Percentiles rank a stretch among this genome's conserved stretches.
These are phyloP conservation scores for Rubroboletus pulcherrimus DNA, from an alignment of 768 basidiomycete species.

Conservation along the genomic window DNA sequence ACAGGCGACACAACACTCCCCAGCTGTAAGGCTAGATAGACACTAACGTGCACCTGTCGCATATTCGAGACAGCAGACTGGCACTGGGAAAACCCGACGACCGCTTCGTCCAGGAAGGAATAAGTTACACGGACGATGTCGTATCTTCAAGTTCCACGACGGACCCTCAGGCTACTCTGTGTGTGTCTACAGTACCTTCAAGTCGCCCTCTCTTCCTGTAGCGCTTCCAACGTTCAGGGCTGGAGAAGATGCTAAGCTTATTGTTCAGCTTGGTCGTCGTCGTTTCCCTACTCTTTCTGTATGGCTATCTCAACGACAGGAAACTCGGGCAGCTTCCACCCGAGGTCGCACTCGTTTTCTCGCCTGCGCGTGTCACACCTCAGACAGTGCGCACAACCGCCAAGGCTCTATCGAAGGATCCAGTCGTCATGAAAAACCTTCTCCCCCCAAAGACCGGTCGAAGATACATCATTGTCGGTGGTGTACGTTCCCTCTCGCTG, in stretches of 20 bases:
- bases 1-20: too few species aligned
- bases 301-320: conserved; percentile 50
- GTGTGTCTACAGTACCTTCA: not conserved
- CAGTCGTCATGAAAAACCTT: conserved; percentile 39
- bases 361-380: conserved; percentile 48
- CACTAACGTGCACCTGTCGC: too few species aligned
- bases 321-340: conserved; percentile 48
- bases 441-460: conserved; percentile 69
- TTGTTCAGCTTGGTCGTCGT: conserved; percentile 7
- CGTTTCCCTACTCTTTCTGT: conserved; percentile 26
- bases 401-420: conserved; percentile 31
- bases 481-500: conserved; percentile 41
- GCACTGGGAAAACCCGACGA: too few species aligned
- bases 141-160: not conserved
- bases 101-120: too few species aligned
- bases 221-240: not conserved
- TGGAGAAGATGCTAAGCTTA: conserved; percentile 17
- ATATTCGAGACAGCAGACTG: too few species aligned
- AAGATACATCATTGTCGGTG: conserved; percentile 73
- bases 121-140: too few species aligned
- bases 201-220: not conserved
- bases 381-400: conserved; percentile 41
- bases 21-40: too few species aligned
- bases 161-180: not conserved
- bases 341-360: conserved; percentile 41